Conservation (phyloP, 108 stramenopile genomes). For the Cyclotella choctawhatcheeana region DNA sequence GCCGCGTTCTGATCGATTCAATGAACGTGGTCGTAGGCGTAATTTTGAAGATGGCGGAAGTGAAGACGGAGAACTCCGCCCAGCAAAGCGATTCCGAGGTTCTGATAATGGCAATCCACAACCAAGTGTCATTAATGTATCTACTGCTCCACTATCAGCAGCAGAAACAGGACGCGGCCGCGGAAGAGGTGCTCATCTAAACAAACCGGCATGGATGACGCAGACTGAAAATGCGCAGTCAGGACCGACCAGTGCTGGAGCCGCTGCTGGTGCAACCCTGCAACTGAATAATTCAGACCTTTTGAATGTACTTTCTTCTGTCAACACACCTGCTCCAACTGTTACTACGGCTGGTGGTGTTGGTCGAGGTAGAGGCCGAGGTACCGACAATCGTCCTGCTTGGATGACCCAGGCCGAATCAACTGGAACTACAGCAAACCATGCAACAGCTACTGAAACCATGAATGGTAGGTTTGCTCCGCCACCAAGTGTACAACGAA, state of each 20-base stretch:
- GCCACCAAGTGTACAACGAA: background rate
- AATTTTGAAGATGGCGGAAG: conserved; percentile 1
- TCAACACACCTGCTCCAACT: background rate
- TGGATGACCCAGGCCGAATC: background rate
- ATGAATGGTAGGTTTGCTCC: conserved; percentile 12
- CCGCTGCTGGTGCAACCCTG: background rate
- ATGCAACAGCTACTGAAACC: background rate
- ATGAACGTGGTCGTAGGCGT: background rate
- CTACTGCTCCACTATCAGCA: background rate
- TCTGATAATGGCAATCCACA: background rate
- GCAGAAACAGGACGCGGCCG: conserved; percentile 4
- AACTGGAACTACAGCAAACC: background rate
- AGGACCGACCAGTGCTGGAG: background rate
- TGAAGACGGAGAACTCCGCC: conserved; percentile 21
- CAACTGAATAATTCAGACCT: background rate
- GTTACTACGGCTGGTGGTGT: background rate
- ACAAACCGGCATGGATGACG: conserved; percentile 2
- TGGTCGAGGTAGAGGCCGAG: background rate
- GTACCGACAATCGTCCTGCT: conserved; percentile 3
- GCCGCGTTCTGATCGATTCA: background rate
- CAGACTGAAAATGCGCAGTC: background rate
- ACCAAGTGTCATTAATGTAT: background rate
- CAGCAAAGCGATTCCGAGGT: conserved; percentile 3
- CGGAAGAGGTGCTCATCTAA: conserved; percentile 14
- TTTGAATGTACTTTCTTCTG: background rate